Evolutionary conservation across 148 eudicot genomes (phyloP).

Genomic region (Cornus florida): DNA sequence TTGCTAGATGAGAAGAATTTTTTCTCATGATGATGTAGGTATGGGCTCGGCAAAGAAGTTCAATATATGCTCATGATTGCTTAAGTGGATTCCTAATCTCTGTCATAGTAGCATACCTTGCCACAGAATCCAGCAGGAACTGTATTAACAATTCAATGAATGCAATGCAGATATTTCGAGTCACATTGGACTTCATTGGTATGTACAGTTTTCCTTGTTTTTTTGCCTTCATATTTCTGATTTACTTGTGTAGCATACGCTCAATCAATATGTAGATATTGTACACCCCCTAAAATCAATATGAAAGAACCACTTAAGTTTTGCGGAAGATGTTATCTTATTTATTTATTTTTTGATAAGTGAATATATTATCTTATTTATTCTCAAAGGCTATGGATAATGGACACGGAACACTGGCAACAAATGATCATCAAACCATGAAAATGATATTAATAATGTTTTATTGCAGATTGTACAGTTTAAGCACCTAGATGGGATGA

Average conservation of each 20-base stretch:
- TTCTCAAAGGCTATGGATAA: background rate
- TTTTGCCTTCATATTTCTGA: background rate
- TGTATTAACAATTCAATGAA: constrained; percentile 70
- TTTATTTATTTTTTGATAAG: no score
- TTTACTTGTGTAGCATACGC: background rate
- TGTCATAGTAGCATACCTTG: constrained; percentile 69
- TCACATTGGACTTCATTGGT: constrained; percentile 84
- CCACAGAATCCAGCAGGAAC: constrained; percentile 54
- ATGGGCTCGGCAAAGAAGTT: constrained; percentile 93
- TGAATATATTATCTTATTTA: background rate
- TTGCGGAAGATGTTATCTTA: background rate
- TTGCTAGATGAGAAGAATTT: constrained; percentile 5
- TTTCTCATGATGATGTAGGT: constrained; percentile 53
- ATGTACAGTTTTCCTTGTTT: constrained; percentile 18
- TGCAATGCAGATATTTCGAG: constrained; percentile 79
- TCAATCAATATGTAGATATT: background rate
- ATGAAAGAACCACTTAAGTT: background rate
- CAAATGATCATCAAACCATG: background rate
- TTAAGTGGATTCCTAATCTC: constrained; percentile 72
- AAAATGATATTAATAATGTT: background rate
- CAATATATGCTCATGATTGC: constrained; percentile 72
- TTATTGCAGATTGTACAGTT: background rate
- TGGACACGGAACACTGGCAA: background rate
- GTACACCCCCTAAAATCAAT: background rate
- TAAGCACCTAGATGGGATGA: no score